Evolutionary conservation across 768 basidiomycete genomes (phyloP), one percentile per base, ranked within the genome.

Genomic region (Cystoderma amianthinum): DNA sequence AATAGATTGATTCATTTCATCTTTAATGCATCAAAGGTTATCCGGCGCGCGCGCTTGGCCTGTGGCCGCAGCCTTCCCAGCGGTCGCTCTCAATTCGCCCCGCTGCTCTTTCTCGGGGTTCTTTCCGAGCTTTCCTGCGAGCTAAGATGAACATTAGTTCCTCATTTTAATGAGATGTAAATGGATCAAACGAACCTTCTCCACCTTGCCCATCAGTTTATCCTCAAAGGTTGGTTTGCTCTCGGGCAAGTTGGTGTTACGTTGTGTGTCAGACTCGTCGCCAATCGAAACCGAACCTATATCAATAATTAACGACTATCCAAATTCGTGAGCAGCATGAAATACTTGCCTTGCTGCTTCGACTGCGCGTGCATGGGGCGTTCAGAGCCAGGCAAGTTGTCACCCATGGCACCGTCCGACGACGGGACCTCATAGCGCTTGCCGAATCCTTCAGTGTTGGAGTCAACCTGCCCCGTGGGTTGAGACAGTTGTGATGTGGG

Each of bases 191-290:
- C n/a, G n/a, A n/a, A 76, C 79, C 67, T 80, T 70, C 50, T 81
- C 65, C 0, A 71, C 64, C 61, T 81, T 80, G 3, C 80, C 80
- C 23, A 78, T 48, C 15, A 79, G 43, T 56, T 75, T 81, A 57
- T 83, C 80, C 5, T 64, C 55, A 0, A 72, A 15, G 19, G 49
- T 64, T 20, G 73, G 64, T 19, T 73, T 67, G 3, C 66, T 65
- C 47, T 61, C 54, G 0, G 68, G 61, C n/a, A 61, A 23, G 38
- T 64, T 53, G 2, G 56, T 52, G n/a, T 51, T 45, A 2, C 60
- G 64, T 32, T 53, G 65, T n/a, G n/a, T n/a, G n/a, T n/a, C n/a
- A n/a, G n/a, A n/a, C n/a, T n/a, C n/a, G n/a, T n/a, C n/a, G n/a
- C n/a, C n/a, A 11, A 63, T 43, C 1, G 62, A 60, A 5, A 66